phyloP scores from a whole-genome alignment of 2,329 filamentous ascomycete species.

The Talaromyces sp. region DNA sequence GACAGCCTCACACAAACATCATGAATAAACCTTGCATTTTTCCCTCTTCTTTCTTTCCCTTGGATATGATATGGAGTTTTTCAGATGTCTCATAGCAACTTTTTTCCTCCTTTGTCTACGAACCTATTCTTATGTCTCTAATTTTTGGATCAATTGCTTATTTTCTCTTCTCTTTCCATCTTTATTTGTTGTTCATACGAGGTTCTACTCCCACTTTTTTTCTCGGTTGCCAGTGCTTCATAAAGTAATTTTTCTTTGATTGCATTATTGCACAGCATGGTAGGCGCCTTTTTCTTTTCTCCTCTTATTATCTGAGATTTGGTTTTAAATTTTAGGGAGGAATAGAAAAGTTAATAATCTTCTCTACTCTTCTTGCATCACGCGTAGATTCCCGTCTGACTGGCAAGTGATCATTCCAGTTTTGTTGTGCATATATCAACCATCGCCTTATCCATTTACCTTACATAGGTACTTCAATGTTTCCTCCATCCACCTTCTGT shows the following conservation, averaged over 20 bases:
- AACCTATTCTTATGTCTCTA: neutral
- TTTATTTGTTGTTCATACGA: neutral
- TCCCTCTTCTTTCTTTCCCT: neutral
- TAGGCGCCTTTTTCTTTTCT: neutral
- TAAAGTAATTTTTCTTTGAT: constrained; percentile 26
- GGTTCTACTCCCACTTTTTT: neutral
- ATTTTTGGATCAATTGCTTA: constrained; percentile 3
- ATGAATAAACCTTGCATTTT: constrained; percentile 1
- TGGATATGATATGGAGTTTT: constrained; percentile 15
- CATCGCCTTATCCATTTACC: too few relatives aligned
- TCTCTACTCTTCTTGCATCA: neutral
- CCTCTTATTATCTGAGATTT: neutral
- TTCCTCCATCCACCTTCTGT: neutral
- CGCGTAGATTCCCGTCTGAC: too few relatives aligned
- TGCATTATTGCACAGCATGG: constrained; percentile 37
- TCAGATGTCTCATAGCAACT: constrained; percentile 3
- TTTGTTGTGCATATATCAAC: too few relatives aligned
- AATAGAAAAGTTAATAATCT: neutral
- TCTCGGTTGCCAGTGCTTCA: neutral
- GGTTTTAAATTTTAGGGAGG: neutral
- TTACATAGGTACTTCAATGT: neutral
- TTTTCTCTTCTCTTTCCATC: neutral
- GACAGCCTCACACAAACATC: neutral
- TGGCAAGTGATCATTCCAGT: too few relatives aligned
- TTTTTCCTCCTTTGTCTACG: neutral